Base-by-base conservation (phyloP, 306 rosid species). In the Rosa multiflora region DNA sequence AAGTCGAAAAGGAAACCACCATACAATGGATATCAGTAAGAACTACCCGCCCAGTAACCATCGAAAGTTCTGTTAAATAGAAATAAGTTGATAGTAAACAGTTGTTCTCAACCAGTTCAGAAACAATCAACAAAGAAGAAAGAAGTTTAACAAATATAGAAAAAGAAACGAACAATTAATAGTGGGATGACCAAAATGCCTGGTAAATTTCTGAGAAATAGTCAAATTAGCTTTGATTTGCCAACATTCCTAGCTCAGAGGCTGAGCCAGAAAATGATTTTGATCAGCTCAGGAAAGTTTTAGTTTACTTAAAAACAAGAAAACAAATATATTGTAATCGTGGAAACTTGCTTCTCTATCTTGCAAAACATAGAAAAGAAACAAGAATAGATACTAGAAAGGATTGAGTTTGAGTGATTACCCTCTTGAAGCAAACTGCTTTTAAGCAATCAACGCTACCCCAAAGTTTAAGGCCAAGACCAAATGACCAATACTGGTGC, bases 391-490 rank as follows among this genome's bases (percentile, higher is more conserved):
- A 1, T n/a, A n/a, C n/a, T n/a, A n/a, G n/a, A n/a, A n/a, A n/a
- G n/a, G n/a, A n/a, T n/a, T n/a, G n/a, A n/a, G n/a, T n/a, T n/a
- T n/a, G n/a, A n/a, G n/a, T n/a, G n/a, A n/a, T n/a, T n/a, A n/a
- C n/a, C n/a, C n/a, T n/a, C n/a, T n/a, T n/a, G n/a, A n/a, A n/a
- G n/a, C n/a, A n/a, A n/a, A n/a, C n/a, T n/a, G n/a, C n/a, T 1
- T 3, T 8, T 42, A 21, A 43, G 29, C 26, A 6, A 61, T 58
- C 18, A 71, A 55, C 55, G 37, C 42, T 69, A 56, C 44, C 55
- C 40, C 8, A 8, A 23, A 42, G 14, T 74, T 81, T 77, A 77
- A 80, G 62, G 37, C 13, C 46, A 69, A 39, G 64, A 80, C 78
- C 70, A 14, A 44, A 44, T 44, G 48, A 44, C 48, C 23, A 52